Conservation (phyloP, 306 rosid genomes). For the Datisca glomerata region DNA sequence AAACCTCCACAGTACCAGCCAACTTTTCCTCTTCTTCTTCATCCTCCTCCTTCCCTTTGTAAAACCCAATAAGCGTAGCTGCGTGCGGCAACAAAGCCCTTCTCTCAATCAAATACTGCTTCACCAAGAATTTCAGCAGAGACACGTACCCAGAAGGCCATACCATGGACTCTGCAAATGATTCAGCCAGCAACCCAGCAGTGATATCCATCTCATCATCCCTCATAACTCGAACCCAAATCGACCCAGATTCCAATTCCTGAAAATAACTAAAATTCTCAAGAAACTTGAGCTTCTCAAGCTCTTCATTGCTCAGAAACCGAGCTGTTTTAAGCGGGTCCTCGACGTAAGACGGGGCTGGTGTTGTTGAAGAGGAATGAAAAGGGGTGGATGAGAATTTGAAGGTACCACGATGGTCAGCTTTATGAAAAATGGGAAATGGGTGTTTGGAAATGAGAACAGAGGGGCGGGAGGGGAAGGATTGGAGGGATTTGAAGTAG, state of each 20-base stretch:
- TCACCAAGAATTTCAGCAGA: constrained; percentile 46
- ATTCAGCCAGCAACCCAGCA: constrained; percentile 59
- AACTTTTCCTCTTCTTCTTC: constrained; percentile 22
- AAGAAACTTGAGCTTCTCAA: constrained; percentile 39
- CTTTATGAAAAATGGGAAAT: constrained; percentile 10
- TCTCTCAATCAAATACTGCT: constrained; percentile 63
- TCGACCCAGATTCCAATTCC: constrained; percentile 53
- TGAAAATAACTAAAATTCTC: constrained; percentile 33
- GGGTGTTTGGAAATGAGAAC: constrained; percentile 18
- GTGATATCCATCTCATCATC: constrained; percentile 36
- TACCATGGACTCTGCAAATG: constrained; percentile 70
- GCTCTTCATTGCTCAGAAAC: constrained; percentile 52
- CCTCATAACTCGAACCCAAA: constrained; percentile 73
- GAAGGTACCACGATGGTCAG: constrained; percentile 17
- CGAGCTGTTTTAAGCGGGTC: constrained; percentile 48
- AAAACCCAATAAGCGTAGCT: constrained; percentile 68
- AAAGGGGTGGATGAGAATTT: constrained; percentile 38
- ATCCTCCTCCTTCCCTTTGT: constrained; percentile 18
- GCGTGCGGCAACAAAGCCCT: constrained; percentile 53
- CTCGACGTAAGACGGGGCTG: constrained; percentile 16
- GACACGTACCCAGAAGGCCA: constrained; percentile 45
- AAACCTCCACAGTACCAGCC: constrained; percentile 91
- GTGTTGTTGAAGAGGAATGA: constrained; percentile 13
- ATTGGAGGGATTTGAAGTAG: constrained; percentile 17
- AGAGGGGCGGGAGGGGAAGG: constrained; percentile 12